A percentile compares a stretch with the other conserved stretches of the same genome.
phyloP scores from a whole-genome alignment of 176 grass and related monocot genomes.

The Raddia guianensis region DNA sequence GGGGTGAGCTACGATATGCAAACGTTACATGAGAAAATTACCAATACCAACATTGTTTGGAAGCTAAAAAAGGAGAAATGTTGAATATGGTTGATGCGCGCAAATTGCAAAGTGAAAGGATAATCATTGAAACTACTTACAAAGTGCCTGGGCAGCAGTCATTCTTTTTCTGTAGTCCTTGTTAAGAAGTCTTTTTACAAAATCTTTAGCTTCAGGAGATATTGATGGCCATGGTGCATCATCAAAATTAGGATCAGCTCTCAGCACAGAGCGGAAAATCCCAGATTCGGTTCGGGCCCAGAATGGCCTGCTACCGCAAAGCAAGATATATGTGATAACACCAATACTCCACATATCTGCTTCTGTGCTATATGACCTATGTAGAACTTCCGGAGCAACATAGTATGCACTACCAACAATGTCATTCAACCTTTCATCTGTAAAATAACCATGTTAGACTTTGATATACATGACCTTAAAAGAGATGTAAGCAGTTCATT shows the following conservation, averaged over 20 bases:
- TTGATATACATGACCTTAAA: not conserved
- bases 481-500: not conserved
- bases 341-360: conserved; percentile 99
- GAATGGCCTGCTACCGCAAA: conserved; percentile 96
- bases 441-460: conserved; percentile 39
- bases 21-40: conserved; percentile 33
- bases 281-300: conserved; percentile 99
- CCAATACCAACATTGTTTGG: not conserved
- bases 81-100: conserved; percentile 1
- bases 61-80: conserved; percentile 40
- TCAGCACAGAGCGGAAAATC: conserved; percentile 96
- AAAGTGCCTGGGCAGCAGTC: conserved; percentile 95
- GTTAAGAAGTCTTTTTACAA: conserved; percentile 95
- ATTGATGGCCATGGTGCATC: conserved; percentile 80
- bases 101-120: conserved; percentile 9
- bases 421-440: conserved; percentile 99
- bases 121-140: conserved; percentile 47
- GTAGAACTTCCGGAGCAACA: conserved; percentile 96
- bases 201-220: conserved; percentile 91
- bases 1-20: conserved; percentile 68
- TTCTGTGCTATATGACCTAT: conserved; percentile 95
- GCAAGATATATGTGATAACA: conserved; percentile 95
- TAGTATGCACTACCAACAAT: conserved; percentile 99
- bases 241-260: conserved; percentile 95
- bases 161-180: conserved; percentile 99